Conservation (phyloP, 2,329 filamentous ascomycete species). For the Talaromyces verruculosus region DNA sequence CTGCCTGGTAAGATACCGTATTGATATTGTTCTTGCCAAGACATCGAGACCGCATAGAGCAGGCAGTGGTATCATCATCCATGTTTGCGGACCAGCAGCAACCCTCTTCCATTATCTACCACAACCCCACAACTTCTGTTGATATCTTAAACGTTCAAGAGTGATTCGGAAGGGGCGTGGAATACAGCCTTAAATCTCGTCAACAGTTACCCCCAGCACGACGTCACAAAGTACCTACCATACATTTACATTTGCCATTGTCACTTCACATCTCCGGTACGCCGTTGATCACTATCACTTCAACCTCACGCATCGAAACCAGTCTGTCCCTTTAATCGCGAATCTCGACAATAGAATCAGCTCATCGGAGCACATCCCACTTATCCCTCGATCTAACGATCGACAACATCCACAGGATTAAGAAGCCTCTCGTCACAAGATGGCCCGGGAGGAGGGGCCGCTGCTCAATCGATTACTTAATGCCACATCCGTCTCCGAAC, state of each 20-base stretch:
- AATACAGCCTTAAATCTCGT: background rate
- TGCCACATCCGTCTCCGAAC: constrained; percentile 46
- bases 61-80: constrained; percentile 7
- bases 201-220: background rate
- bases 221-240: background rate
- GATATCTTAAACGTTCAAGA: background rate
- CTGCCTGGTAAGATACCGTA: background rate
- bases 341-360: background rate
- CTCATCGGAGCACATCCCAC: background rate
- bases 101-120: background rate
- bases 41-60: background rate
- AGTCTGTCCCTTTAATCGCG: background rate
- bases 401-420: background rate
- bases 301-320: background rate
- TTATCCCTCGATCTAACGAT: background rate
- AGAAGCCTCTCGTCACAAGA: constrained; percentile 35
- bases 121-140: background rate
- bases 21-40: constrained; percentile 1
- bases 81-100: background rate
- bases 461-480: constrained; percentile 59
- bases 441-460: constrained; percentile 57
- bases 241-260: background rate
- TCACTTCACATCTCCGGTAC: background rate
- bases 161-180: background rate
- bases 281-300: background rate